Evolutionary conservation across 2,329 filamentous ascomycete species (phyloP).

Genomic region (Aschersonia sp.): DNA sequence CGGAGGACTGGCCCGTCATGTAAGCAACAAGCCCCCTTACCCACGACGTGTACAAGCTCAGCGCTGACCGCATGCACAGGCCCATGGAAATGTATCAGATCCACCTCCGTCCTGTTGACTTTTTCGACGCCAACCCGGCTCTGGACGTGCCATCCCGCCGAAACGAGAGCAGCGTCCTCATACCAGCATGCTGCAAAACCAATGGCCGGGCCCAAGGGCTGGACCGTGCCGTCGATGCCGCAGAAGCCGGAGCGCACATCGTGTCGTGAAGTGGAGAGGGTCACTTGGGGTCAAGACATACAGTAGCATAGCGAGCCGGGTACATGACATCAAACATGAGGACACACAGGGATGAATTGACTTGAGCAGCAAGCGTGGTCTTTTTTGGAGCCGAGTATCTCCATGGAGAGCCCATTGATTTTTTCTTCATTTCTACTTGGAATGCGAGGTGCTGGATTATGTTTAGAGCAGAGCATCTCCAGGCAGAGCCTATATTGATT

Average conservation of each 20-base stretch:
- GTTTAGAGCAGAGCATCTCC: too few relatives aligned
- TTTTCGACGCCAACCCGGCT: slow-evolving; percentile 31
- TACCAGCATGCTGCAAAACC: slow-evolving; percentile 9
- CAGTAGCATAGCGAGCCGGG: neutral
- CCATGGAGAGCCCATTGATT: too few relatives aligned
- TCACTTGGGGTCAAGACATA: neutral
- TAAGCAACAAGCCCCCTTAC: slow-evolving; percentile 14
- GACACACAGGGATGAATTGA: too few relatives aligned
- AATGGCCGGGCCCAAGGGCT: slow-evolving; percentile 16
- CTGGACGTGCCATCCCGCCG: slow-evolving; percentile 25
- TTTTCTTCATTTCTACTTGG: too few relatives aligned
- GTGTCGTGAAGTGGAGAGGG: neutral
- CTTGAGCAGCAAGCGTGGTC: too few relatives aligned
- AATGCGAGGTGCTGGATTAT: too few relatives aligned
- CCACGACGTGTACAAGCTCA: neutral
- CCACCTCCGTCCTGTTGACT: slow-evolving; percentile 25
- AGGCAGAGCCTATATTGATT: too few relatives aligned
- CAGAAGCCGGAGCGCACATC: slow-evolving; percentile 8
- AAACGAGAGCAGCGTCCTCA: slow-evolving; percentile 26
- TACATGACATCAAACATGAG: too few relatives aligned
- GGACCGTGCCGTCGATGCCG: slow-evolving; percentile 6
- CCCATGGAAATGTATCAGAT: slow-evolving; percentile 32
- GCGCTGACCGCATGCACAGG: slow-evolving; percentile 13
- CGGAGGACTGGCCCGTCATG: slow-evolving; percentile 38
- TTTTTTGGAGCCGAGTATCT: too few relatives aligned